Conservation (phyloP, 352 stramenopile genomes). For the Stramenopiles sp. region DNA sequence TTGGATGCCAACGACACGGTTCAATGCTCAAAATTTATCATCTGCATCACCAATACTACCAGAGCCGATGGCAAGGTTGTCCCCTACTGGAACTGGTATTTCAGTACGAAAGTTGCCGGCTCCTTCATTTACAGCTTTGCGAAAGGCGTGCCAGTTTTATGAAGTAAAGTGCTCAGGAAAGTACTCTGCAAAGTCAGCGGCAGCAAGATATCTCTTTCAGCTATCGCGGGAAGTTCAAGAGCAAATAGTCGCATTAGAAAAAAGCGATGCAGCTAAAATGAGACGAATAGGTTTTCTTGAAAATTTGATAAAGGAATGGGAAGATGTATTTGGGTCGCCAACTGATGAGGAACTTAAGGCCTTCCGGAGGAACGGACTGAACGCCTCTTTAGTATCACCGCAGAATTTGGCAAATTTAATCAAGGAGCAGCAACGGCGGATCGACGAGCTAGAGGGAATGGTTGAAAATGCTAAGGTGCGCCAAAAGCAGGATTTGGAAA, state of each 20-base stretch:
- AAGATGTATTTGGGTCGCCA: slow-evolving; percentile 4
- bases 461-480: neutral
- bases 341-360: neutral
- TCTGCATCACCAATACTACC: slow-evolving; percentile 1
- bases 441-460: neutral
- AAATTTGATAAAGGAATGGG: slow-evolving; percentile 14
- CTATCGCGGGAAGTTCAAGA: slow-evolving; percentile 25
- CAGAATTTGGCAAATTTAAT: neutral
- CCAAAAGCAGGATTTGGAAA: neutral
- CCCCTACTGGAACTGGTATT: slow-evolving; percentile 18
- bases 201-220: slow-evolving; percentile 28
- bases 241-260: slow-evolving; percentile 13
- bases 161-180: slow-evolving; percentile 28
- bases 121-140: slow-evolving; percentile 18
- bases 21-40: neutral
- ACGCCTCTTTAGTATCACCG: neutral
- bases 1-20: neutral
- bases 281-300: slow-evolving; percentile 17
- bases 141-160: slow-evolving; percentile 28
- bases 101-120: slow-evolving; percentile 16
- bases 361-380: neutral
- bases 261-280: neutral
- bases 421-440: neutral
- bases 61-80: slow-evolving; percentile 21
- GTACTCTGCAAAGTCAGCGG: slow-evolving; percentile 23